phyloP scores from a whole-genome alignment of 495 filamentous ascomycete genomes.

The Melanomma pulvis-pyrius region DNA sequence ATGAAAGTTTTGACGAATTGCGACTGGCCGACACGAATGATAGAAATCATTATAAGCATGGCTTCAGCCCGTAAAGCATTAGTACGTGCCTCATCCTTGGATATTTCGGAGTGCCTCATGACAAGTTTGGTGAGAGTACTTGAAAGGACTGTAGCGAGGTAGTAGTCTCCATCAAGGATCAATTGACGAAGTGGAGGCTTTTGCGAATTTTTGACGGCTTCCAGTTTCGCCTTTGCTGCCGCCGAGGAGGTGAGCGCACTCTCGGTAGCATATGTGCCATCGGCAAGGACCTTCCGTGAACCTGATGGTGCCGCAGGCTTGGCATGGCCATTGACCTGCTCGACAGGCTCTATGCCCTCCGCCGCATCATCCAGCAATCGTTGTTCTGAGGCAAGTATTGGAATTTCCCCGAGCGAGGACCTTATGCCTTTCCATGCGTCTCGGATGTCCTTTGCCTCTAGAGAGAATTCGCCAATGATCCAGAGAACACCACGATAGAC shows the following conservation, averaged over 20 bases:
- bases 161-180: slow-evolving; percentile 97
- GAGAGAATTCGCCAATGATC: slow-evolving; percentile 97
- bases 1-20: slow-evolving; percentile 97
- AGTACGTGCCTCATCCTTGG: slow-evolving; percentile 80
- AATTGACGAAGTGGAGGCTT: slow-evolving; percentile 95
- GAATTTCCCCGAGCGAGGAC: slow-evolving; percentile 92
- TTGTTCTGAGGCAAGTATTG: slow-evolving; percentile 94
- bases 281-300: slow-evolving; percentile 88
- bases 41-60: slow-evolving; percentile 99
- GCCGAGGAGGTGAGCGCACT: slow-evolving; percentile 93
- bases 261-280: slow-evolving; percentile 82
- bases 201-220: slow-evolving; percentile 94
- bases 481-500: slow-evolving; percentile 95
- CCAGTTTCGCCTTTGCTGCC: slow-evolving; percentile 83
- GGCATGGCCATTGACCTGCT: slow-evolving; percentile 80
- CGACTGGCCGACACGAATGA: slow-evolving; percentile 95
- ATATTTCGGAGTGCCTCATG: slow-evolving; percentile 97
- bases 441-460: slow-evolving; percentile 90
- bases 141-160: slow-evolving; percentile 90
- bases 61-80: slow-evolving; percentile 95
- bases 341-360: slow-evolving; percentile 65
- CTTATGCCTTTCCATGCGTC: slow-evolving; percentile 97
- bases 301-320: slow-evolving; percentile 76
- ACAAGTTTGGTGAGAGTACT: slow-evolving; percentile 96
- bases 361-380: slow-evolving; percentile 78